A percentile compares a stretch with the other conserved stretches of the same genome.
Conservation (phyloP, 2,329 filamentous ascomycete species). For the Aureobasidium musti region DNA sequence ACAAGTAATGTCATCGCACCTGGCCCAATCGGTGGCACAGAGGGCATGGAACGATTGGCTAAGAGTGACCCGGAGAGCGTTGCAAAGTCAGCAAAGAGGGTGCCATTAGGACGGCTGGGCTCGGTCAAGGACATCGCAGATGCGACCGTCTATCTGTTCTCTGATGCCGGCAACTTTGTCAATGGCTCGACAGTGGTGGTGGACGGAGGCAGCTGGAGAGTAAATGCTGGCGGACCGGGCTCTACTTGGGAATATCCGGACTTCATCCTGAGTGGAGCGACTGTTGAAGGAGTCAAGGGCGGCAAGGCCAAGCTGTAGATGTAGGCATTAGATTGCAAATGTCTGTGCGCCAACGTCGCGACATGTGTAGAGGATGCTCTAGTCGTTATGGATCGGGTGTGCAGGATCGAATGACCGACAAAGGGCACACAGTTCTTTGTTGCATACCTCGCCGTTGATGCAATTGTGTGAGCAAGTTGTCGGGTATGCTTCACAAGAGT, state of each 20-base stretch:
- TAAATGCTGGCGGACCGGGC: conserved; percentile 42
- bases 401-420: background rate
- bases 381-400: background rate
- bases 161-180: conserved; percentile 80
- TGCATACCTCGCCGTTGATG: background rate
- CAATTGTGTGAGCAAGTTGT: conserved; percentile 2
- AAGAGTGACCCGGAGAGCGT: conserved; percentile 41
- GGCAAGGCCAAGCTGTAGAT: conserved; percentile 56
- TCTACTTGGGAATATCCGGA: conserved; percentile 57
- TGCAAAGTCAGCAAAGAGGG: conserved; percentile 41
- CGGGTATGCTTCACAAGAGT: background rate
- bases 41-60: conserved; percentile 56
- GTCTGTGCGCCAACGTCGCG: conserved; percentile 19
- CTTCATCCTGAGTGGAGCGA: conserved; percentile 57
- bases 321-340: conserved; percentile 35
- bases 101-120: conserved; percentile 77
- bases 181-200: conserved; percentile 79
- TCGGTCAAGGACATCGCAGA: conserved; percentile 86
- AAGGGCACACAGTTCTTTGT: background rate
- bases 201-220: conserved; percentile 57
- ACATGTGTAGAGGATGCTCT: conserved; percentile 4
- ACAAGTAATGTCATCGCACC: conserved; percentile 88
- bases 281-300: conserved; percentile 60
- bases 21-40: conserved; percentile 81
- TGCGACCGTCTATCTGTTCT: conserved; percentile 86